phyloP scores from a whole-genome alignment of 2,329 filamentous ascomycete genomes.

The Fusarium sp. region DNA sequence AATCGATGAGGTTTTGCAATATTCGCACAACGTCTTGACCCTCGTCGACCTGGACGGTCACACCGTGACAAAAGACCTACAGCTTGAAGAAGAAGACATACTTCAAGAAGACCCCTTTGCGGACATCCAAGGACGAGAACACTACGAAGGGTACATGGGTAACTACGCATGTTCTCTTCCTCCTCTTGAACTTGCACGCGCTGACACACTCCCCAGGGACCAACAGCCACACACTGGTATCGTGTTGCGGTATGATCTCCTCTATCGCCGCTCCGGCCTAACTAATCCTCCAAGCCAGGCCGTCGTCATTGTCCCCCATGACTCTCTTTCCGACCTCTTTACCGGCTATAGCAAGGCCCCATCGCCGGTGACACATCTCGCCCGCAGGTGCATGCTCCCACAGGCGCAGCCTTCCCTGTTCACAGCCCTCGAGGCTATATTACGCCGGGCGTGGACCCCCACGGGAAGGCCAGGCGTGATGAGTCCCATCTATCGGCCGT shows the following conservation, averaged over 20 bases:
- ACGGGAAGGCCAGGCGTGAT: no score
- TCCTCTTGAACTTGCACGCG: no score
- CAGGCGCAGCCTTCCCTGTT: not conserved
- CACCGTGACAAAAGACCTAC: conserved; percentile 21
- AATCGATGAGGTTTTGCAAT: conserved; percentile 25
- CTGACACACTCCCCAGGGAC: conserved; percentile 19
- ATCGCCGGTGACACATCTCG: not conserved
- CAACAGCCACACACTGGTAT: conserved; percentile 42
- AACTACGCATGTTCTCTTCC: conserved; percentile 14
- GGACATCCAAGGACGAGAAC: conserved; percentile 26
- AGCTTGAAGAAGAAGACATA: conserved; percentile 35
- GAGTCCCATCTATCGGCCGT: not conserved
- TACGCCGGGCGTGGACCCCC: no score
- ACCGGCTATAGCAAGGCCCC: accelerated
- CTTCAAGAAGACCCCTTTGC: conserved; percentile 41
- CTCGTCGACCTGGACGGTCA: conserved; percentile 46
- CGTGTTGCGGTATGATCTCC: conserved; percentile 28
- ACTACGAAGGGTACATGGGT: conserved; percentile 45
- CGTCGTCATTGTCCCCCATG: conserved; percentile 33
- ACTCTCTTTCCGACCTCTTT: conserved; percentile 18
- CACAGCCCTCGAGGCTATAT: no score
- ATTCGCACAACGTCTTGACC: conserved; percentile 28
- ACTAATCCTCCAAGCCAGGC: conserved; percentile 14
- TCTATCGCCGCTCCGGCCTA: no score
- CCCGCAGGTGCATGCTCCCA: conserved; percentile 4